phyloP scores from a whole-genome alignment of 1,284 basidiomycete genomes.

The Rhodotorula sp. region DNA sequence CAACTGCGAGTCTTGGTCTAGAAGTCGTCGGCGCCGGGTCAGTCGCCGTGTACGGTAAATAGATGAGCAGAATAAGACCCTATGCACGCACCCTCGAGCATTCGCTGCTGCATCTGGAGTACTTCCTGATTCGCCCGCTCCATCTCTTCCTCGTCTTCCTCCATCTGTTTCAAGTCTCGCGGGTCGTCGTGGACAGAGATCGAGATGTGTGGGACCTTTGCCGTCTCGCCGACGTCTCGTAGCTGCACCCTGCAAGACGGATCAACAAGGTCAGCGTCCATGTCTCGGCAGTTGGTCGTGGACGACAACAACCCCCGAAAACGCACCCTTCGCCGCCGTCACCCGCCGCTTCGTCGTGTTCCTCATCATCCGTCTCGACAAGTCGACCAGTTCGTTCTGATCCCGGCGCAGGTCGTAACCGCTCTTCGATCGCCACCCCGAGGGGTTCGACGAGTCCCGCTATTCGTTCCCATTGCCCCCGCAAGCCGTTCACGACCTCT shows the following conservation, averaged over 20 bases:
- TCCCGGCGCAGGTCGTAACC: not conserved
- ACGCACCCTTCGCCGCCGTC: constrained; percentile 2
- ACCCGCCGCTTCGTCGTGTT: too few relatives aligned
- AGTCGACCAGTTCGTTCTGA: constrained; percentile 25
- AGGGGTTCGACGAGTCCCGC: constrained; percentile 34
- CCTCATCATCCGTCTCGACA: constrained; percentile 31
- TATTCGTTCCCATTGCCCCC: constrained; percentile 39
- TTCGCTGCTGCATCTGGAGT: constrained; percentile 41
- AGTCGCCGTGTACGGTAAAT: not conserved
- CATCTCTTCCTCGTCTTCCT: constrained; percentile 43
- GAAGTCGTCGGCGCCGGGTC: not conserved
- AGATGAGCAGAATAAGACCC: not conserved
- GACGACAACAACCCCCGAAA: too few relatives aligned
- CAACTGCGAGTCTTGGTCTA: constrained; percentile 44
- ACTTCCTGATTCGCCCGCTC: constrained; percentile 42
- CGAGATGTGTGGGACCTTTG: constrained; percentile 15
- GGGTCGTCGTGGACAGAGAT: constrained; percentile 26
- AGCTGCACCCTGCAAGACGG: not conserved
- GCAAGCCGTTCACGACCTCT: constrained; percentile 32
- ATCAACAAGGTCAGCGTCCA: not conserved
- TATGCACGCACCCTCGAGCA: constrained; percentile 37
- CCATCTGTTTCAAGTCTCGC: constrained; percentile 35
- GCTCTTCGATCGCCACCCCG: constrained; percentile 30
- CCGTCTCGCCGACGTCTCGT: not conserved
- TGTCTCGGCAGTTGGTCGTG: too few relatives aligned